These are phyloP conservation scores for Gardenia jasminoides DNA, from an alignment of 257 asterid species.

Conservation along the genomic window DNA sequence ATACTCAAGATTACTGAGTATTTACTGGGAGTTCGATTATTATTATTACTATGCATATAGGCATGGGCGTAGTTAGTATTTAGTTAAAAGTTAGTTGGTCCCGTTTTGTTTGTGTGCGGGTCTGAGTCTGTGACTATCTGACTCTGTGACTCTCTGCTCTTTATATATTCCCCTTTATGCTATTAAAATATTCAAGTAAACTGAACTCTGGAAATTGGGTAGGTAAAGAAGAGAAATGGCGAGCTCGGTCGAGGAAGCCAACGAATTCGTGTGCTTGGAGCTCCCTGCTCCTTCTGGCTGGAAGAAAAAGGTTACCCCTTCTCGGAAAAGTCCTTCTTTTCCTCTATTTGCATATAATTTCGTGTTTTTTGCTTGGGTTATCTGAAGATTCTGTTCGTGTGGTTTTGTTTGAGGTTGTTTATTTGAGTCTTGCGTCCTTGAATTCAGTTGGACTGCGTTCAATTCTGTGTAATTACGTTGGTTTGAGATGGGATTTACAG, in stretches of 20 bases:
- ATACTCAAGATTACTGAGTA: neutral
- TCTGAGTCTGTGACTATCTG: neutral
- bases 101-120: conserved; percentile 7
- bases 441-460: neutral
- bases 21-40: neutral
- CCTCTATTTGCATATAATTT: neutral
- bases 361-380: neutral
- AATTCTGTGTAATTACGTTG: conserved; percentile 2
- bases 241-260: conserved; percentile 31
- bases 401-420: neutral
- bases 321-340: neutral
- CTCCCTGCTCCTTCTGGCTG: conserved; percentile 47
- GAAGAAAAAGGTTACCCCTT: conserved; percentile 32
- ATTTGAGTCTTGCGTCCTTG: conserved; percentile 4
- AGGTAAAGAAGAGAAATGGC: conserved; percentile 28
- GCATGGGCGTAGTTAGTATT: neutral
- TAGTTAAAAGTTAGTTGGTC: conserved; percentile 27
- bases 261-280: conserved; percentile 34
- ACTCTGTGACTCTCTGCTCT: neutral
- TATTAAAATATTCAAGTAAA: neutral
- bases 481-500: conserved; percentile 11
- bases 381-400: conserved; percentile 5
- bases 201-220: conserved; percentile 3
- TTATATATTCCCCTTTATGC: too few species aligned
- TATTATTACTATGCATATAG: neutral